Percentiles rank a stretch among this genome's conserved stretches.
Evolutionary conservation across 148 eudicot genomes (phyloP).

Genomic region (Selenicereus undatus): DNA sequence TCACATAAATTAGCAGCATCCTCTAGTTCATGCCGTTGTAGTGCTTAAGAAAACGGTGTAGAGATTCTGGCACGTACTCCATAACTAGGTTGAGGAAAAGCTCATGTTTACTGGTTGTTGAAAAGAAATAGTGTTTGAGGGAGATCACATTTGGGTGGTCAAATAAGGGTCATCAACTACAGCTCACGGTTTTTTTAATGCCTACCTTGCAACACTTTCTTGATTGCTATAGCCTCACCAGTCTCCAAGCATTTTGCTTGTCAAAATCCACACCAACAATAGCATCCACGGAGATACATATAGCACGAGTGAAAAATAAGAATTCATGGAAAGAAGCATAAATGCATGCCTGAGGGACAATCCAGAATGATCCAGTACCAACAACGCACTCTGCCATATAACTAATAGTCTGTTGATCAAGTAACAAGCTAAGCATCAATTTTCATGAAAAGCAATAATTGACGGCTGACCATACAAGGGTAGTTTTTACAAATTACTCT

Average conservation of each 20-base stretch:
- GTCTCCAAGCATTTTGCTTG: constrained; percentile 90
- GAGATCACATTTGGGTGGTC: constrained; percentile 73
- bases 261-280: constrained; percentile 3
- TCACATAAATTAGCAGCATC: constrained; percentile 77
- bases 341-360: constrained; percentile 64
- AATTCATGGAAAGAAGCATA: background rate
- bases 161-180: constrained; percentile 71
- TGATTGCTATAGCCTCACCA: constrained; percentile 74
- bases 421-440: constrained; percentile 14
- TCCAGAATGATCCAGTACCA: constrained; percentile 86
- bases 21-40: constrained; percentile 60
- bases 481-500: constrained; percentile 7
- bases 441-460: constrained; percentile 2
- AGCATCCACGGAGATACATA: background rate
- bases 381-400: constrained; percentile 91
- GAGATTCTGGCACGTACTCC: constrained; percentile 80
- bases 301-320: background rate
- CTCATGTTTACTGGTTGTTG: constrained; percentile 75
- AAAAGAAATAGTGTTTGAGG: constrained; percentile 79
- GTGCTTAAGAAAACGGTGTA: constrained; percentile 71
- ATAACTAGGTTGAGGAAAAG: constrained; percentile 77
- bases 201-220: constrained; percentile 78
- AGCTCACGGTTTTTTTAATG: constrained; percentile 78
- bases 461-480: background rate
- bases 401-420: constrained; percentile 57